These are phyloP conservation scores for Sarocladiaceae sp. DNA, from an alignment of 2,329 filamentous ascomycete genomes.

Conservation along the genomic window DNA sequence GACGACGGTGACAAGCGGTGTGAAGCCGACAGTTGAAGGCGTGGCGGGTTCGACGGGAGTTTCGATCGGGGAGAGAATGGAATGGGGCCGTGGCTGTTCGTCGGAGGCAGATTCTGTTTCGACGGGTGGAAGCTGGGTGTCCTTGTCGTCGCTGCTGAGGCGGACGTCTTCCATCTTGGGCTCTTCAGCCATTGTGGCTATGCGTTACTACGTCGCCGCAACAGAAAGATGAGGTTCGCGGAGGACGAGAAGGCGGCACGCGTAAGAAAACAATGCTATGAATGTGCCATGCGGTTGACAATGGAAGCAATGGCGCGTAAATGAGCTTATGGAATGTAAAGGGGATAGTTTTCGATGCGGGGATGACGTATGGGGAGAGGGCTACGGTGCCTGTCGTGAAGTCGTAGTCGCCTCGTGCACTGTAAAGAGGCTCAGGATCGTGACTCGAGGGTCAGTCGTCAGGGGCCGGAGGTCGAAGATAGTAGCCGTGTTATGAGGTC, in stretches of 20 bases:
- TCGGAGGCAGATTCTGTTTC: conserved; percentile 14
- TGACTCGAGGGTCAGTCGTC: no score
- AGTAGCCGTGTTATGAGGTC: no score
- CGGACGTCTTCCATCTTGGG: conserved; percentile 18
- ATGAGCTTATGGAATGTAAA: neutral
- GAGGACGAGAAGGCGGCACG: neutral
- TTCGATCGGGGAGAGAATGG: conserved; percentile 26
- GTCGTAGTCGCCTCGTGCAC: neutral
- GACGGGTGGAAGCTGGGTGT: conserved; percentile 18
- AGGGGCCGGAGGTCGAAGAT: no score
- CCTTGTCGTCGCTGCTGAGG: conserved; percentile 19
- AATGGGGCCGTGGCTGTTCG: conserved; percentile 20
- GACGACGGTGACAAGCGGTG: conserved; percentile 72
- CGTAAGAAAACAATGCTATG: neutral
- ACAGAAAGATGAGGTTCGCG: no score
- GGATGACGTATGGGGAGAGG: neutral
- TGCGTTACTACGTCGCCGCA: no score
- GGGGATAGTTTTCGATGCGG: neutral
- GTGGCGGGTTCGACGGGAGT: conserved; percentile 25
- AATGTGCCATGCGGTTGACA: neutral
- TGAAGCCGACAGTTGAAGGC: conserved; percentile 39
- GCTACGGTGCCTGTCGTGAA: neutral
- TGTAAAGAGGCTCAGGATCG: no score
- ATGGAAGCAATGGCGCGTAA: neutral
- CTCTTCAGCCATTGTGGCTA: conserved; percentile 1